Percentiles rank a stretch among this genome's conserved stretches.
phyloP scores from a whole-genome alignment of 139 green algal species.

The Raphidocelis subcapitata region DNA sequence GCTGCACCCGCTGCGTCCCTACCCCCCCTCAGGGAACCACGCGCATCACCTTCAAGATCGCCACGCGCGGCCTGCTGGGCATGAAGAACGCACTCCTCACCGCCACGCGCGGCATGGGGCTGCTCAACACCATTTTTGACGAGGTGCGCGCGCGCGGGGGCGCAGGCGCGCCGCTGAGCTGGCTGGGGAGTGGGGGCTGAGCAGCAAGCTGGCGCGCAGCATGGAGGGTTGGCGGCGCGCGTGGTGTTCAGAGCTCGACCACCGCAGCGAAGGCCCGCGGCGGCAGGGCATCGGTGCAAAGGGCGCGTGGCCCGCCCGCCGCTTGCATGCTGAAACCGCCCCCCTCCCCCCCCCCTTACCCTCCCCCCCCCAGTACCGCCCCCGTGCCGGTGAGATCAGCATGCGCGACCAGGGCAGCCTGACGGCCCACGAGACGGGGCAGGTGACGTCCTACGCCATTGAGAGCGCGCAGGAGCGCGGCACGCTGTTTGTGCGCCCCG shows the following conservation, averaged over 20 bases:
- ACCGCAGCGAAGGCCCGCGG: too few species aligned
- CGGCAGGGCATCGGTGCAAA: too few species aligned
- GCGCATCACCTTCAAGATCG: conserved; percentile 74
- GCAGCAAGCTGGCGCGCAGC: too few species aligned
- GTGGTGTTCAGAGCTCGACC: too few species aligned
- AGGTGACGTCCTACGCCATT: conserved; percentile 85
- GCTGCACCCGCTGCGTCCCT: background rate
- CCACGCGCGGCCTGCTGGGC: conserved; percentile 93
- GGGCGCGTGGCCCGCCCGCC: too few species aligned
- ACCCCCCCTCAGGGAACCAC: conserved; percentile 46
- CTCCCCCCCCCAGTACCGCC: too few species aligned
- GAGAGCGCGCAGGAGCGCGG: conserved; percentile 90
- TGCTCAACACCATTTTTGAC: conserved; percentile 95
- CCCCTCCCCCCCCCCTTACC: too few species aligned
- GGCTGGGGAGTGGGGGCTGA: too few species aligned
- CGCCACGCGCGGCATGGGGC: conserved; percentile 90
- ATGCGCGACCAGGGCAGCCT: conserved; percentile 92
- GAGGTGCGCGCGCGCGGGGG: too few species aligned
- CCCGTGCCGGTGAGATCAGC: conserved; percentile 72
- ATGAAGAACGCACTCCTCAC: conserved; percentile 95
- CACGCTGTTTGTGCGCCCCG: conserved; percentile 84
- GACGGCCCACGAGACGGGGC: conserved; percentile 85
- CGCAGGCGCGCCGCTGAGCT: too few species aligned
- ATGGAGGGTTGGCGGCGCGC: too few species aligned
- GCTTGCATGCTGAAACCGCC: too few species aligned